These are phyloP conservation scores for Apophysomyces sp. DNA, from an alignment of 371 early-diverging fungal species.

Conservation along the genomic window DNA sequence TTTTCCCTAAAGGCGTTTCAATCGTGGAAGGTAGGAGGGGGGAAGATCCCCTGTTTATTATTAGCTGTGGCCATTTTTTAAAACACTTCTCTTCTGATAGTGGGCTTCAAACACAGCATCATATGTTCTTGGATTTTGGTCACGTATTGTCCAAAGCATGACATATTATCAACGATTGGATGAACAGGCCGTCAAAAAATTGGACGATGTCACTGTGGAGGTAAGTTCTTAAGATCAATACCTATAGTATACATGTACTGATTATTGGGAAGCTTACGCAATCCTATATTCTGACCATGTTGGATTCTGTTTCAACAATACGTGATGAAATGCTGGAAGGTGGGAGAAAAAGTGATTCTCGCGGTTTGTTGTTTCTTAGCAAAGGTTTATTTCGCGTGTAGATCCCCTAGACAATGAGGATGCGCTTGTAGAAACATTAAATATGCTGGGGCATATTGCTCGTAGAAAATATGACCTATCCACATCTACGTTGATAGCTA, in stretches of 20 bases:
- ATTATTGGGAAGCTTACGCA: conserved; percentile 24
- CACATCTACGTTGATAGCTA: conserved; percentile 48
- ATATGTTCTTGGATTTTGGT: conserved; percentile 85
- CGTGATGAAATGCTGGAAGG: conserved; percentile 61
- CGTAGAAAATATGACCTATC: conserved; percentile 68
- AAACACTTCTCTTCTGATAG: conserved; percentile 20
- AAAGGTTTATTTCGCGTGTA: conserved; percentile 13
- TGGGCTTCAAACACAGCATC: conserved; percentile 70
- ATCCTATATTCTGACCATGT: conserved; percentile 47
- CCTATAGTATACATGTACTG: neutral
- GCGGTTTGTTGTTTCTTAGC: neutral
- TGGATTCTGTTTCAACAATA: conserved; percentile 47
- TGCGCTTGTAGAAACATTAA: conserved; percentile 59
- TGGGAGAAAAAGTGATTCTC: conserved; percentile 18
- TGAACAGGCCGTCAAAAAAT: conserved; percentile 8
- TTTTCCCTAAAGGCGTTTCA: conserved; percentile 75
- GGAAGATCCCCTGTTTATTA: too few species aligned
- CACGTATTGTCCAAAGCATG: conserved; percentile 63
- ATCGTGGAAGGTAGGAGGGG: conserved; percentile 55
- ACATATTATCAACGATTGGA: conserved; percentile 37
- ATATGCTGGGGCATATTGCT: conserved; percentile 68
- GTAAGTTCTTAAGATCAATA: neutral
- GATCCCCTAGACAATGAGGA: conserved; percentile 77
- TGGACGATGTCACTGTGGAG: conserved; percentile 23
- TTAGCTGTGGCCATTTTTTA: neutral